Conservation (phyloP, 148 eudicot species). For the Spergularia marina region DNA sequence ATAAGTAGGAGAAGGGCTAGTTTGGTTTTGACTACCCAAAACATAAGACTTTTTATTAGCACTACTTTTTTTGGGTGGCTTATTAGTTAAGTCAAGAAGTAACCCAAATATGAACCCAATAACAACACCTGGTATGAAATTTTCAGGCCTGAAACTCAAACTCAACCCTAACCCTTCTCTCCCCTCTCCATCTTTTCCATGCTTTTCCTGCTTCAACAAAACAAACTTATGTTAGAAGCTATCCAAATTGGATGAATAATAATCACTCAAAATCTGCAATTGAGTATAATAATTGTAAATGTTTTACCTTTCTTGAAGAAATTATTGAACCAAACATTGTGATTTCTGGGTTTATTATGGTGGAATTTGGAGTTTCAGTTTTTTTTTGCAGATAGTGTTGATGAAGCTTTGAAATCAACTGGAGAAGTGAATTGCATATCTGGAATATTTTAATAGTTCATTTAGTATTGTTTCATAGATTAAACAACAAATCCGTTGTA, state of each 20-base stretch:
- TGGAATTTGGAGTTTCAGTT: neutral
- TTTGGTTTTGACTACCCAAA: constrained; percentile 26
- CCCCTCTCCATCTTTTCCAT: constrained; percentile 35
- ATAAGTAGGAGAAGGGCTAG: constrained; percentile 27
- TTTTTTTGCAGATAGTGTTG: neutral
- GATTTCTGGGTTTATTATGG: neutral
- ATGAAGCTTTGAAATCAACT: neutral
- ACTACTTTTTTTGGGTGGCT: constrained; percentile 27
- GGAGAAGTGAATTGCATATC: too few species aligned
- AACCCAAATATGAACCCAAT: constrained; percentile 81
- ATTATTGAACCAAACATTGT: constrained; percentile 36
- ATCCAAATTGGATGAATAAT: neutral
- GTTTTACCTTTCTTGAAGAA: constrained; percentile 43
- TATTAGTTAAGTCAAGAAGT: constrained; percentile 59
- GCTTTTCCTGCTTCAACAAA: constrained; percentile 8
- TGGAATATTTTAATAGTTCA: too few species aligned
- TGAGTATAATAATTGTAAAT: constrained; percentile 4
- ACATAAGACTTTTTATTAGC: constrained; percentile 28
- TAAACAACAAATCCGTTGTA: constrained; percentile 56
- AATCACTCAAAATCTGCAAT: neutral
- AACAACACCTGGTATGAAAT: constrained; percentile 82
- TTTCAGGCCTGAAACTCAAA: constrained; percentile 76
- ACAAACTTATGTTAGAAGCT: neutral
- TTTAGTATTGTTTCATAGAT: neutral
- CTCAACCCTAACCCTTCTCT: constrained; percentile 56